phyloP scores from a whole-genome alignment of 805 yeast species.

The Suhomyces sp. region DNA sequence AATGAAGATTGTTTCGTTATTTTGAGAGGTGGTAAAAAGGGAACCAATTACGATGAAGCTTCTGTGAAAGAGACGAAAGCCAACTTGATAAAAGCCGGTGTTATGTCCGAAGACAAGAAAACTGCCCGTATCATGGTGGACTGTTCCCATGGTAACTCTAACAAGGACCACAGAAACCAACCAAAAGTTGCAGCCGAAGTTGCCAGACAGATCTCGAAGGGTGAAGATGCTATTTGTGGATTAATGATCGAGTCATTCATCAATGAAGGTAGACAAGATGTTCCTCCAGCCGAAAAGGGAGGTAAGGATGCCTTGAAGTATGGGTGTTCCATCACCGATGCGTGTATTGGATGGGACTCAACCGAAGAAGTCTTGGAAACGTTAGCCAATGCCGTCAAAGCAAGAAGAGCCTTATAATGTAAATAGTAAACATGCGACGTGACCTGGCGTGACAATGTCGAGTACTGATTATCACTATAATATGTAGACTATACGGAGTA shows the following conservation, averaged over 20 bases:
- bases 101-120: constrained; percentile 48
- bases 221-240: constrained; percentile 80
- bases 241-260: constrained; percentile 95
- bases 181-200: constrained; percentile 81
- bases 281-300: constrained; percentile 63
- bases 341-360: constrained; percentile 88
- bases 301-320: constrained; percentile 76
- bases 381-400: constrained; percentile 77
- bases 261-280: constrained; percentile 90
- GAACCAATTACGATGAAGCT: constrained; percentile 84
- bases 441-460: too few relatives aligned
- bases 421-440: neutral
- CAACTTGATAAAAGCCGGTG: constrained; percentile 52
- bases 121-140: constrained; percentile 83
- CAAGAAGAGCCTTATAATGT: constrained; percentile 54
- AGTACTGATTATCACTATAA: too few relatives aligned
- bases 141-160: constrained; percentile 96
- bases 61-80: constrained; percentile 67
- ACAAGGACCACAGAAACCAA: constrained; percentile 87
- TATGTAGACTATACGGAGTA: too few relatives aligned
- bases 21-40: constrained; percentile 91
- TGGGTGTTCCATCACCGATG: constrained; percentile 97
- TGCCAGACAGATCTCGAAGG: constrained; percentile 74
- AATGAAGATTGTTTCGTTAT: constrained; percentile 88
- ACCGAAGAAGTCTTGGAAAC: constrained; percentile 70